phyloP scores from a whole-genome alignment of 129 eudicot species.

The Pulicaria dysenterica region DNA sequence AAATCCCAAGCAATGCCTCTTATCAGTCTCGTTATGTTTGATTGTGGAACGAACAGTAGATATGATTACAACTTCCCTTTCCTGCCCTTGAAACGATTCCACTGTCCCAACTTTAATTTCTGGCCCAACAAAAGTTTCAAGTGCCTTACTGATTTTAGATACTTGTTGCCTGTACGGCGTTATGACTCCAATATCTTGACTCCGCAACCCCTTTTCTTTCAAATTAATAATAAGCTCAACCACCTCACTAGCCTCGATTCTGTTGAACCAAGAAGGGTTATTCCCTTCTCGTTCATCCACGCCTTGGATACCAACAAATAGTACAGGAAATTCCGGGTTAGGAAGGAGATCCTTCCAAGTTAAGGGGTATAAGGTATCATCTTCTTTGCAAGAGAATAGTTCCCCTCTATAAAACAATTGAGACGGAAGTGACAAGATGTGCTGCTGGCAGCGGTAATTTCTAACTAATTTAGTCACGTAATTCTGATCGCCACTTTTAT shows the following conservation, averaged over 20 bases:
- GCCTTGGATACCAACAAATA: conserved; percentile 78
- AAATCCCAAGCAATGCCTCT: conserved; percentile 74
- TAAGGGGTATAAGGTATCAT: conserved; percentile 29
- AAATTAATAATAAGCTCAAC: conserved; percentile 58
- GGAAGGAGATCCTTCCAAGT: conserved; percentile 59
- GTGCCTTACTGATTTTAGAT: conserved; percentile 59
- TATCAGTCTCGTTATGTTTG: conserved; percentile 76
- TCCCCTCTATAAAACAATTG: conserved; percentile 64
- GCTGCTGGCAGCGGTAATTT: conserved; percentile 75
- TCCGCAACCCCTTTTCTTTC: conserved; percentile 48
- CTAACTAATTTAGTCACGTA: conserved; percentile 65
- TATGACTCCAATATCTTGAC: conserved; percentile 72
- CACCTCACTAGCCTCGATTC: conserved; percentile 87
- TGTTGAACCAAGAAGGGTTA: conserved; percentile 96
- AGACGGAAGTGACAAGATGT: conserved; percentile 74
- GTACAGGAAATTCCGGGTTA: conserved; percentile 71
- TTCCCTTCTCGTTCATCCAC: conserved; percentile 91
- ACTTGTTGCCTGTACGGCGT: conserved; percentile 94
- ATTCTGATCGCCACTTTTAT: conserved; percentile 46
- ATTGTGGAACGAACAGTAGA: conserved; percentile 90
- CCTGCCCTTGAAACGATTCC: conserved; percentile 94
- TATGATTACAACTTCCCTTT: conserved; percentile 66
- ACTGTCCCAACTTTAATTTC: conserved; percentile 82
- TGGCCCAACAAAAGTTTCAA: conserved; percentile 50
- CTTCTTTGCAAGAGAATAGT: conserved; percentile 65